Percentiles rank a stretch among this genome's conserved stretches.
phyloP scores from a whole-genome alignment of 2,329 filamentous ascomycete species.

The Stachybotrys echinatus region DNA sequence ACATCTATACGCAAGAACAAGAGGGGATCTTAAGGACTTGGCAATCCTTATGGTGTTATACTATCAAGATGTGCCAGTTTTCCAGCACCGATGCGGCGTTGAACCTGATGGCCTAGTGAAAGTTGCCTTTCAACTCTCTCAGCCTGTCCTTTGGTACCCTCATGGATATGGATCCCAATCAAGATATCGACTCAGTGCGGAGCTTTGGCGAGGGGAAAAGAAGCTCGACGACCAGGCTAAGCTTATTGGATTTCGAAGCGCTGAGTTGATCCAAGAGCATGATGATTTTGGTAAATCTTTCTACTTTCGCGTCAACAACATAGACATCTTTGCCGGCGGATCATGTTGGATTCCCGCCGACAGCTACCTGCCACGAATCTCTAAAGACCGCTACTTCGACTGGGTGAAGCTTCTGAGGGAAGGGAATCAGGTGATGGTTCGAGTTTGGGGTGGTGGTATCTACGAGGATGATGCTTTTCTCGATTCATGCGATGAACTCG shows the following conservation, averaged over 20 bases:
- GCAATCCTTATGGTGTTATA: conserved; percentile 16
- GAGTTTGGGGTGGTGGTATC: conserved; percentile 21
- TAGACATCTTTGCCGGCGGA: conserved; percentile 69
- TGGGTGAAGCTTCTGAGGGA: conserved; percentile 65
- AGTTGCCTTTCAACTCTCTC: conserved; percentile 23
- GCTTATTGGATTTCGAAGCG: conserved; percentile 59
- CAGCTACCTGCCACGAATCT: conserved; percentile 66
- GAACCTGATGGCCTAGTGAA: not conserved
- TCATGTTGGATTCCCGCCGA: conserved; percentile 78
- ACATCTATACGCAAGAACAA: conserved; percentile 27
- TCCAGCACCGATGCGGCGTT: conserved; percentile 7
- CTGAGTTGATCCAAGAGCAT: conserved; percentile 47
- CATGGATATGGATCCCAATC: conserved; percentile 8
- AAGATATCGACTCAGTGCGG: conserved; percentile 1
- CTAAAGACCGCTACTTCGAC: conserved; percentile 54
- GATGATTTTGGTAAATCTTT: conserved; percentile 64
- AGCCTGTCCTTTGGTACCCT: conserved; percentile 25
- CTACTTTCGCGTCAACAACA: conserved; percentile 68
- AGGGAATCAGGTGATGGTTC: conserved; percentile 33
- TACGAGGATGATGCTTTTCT: conserved; percentile 66
- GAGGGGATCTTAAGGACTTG: conserved; percentile 19
- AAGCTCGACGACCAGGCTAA: conserved; percentile 26
- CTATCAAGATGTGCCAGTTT: conserved; percentile 6
- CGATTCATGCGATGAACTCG: conserved; percentile 62
- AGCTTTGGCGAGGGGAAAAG: conserved; percentile 2